Evolutionary conservation across 2,329 filamentous ascomycete species (phyloP).

Genomic region (Paecilomyces sp.): DNA sequence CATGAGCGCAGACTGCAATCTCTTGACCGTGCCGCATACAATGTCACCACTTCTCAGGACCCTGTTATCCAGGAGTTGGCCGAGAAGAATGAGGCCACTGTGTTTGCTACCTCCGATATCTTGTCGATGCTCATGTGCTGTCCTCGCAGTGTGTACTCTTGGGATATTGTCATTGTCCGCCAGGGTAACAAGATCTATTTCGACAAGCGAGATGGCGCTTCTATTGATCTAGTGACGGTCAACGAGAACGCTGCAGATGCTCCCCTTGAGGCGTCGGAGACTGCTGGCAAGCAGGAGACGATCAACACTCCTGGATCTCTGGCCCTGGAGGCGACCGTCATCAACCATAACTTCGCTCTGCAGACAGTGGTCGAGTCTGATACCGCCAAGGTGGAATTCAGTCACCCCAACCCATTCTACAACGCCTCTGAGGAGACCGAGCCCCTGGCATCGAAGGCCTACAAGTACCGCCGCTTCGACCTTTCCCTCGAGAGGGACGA

Average conservation of each 20-base stretch:
- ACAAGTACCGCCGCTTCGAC: conserved; percentile 98
- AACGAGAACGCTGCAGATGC: conserved; percentile 98
- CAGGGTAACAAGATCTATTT: conserved; percentile 97
- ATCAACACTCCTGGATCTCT: conserved; percentile 92
- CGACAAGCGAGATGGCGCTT: conserved; percentile 94
- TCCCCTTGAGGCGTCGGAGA: conserved; percentile 79
- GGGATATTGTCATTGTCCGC: conserved; percentile 91
- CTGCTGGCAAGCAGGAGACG: conserved; percentile 66
- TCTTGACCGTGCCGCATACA: conserved; percentile 92
- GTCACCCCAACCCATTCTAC: conserved; percentile 94
- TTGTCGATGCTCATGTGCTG: conserved; percentile 99
- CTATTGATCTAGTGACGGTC: conserved; percentile 94
- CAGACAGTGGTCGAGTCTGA: conserved; percentile 86
- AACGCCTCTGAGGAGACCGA: conserved; percentile 88
- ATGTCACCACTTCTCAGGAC: conserved; percentile 93
- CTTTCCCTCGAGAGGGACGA: conserved; percentile 85
- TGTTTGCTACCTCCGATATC: conserved; percentile 95
- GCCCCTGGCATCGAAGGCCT: conserved; percentile 88
- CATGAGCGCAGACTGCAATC: conserved; percentile 80
- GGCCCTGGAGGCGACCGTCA: conserved; percentile 95
- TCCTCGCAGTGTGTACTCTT: conserved; percentile 92
- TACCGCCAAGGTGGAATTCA: conserved; percentile 71
- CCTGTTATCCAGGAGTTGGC: conserved; percentile 95
- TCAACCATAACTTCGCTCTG: conserved; percentile 99
- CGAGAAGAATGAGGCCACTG: conserved; percentile 90